A percentile compares a stretch with the other conserved stretches of the same genome.
These are phyloP conservation scores for Phytophthora brassicae DNA, from an alignment of 352 stramenopile species.

Conservation along the genomic window DNA sequence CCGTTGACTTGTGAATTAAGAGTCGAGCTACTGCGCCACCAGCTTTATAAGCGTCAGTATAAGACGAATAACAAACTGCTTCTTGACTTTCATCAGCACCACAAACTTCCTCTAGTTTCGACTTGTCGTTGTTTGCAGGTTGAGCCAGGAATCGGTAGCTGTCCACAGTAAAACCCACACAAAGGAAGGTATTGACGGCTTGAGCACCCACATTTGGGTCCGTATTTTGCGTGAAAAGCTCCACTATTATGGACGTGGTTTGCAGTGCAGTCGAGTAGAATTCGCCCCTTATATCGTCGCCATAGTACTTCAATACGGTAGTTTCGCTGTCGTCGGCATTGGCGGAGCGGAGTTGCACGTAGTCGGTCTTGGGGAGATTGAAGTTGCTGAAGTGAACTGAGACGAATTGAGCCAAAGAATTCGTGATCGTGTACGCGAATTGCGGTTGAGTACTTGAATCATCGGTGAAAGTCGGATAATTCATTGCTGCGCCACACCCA, in stretches of 20 bases:
- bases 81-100: slow-evolving; percentile 61
- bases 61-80: slow-evolving; percentile 45
- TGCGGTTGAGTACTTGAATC: slow-evolving; percentile 22
- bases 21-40: slow-evolving; percentile 53
- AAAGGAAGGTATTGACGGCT: slow-evolving; percentile 30
- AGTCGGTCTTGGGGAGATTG: slow-evolving; percentile 59
- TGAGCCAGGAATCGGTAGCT: slow-evolving; percentile 43
- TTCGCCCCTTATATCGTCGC: slow-evolving; percentile 21
- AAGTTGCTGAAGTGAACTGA: slow-evolving; percentile 65
- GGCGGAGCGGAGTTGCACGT: slow-evolving; percentile 45
- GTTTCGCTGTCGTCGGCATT: slow-evolving; percentile 29
- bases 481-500: slow-evolving; percentile 29
- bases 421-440: slow-evolving; percentile 42
- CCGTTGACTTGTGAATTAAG: slow-evolving; percentile 59
- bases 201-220: slow-evolving; percentile 20
- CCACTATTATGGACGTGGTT: slow-evolving; percentile 43
- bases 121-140: slow-evolving; percentile 25
- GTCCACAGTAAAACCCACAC: slow-evolving; percentile 53
- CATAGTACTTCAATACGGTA: slow-evolving; percentile 37
- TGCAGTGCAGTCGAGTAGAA: slow-evolving; percentile 47
- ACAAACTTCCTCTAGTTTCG: slow-evolving; percentile 54
- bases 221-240: slow-evolving; percentile 44
- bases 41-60: slow-evolving; percentile 21
- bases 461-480: slow-evolving; percentile 28
- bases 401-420: slow-evolving; percentile 52